A percentile compares a stretch with the other conserved stretches of the same genome.
phyloP scores from a whole-genome alignment of 305 asterid genomes.

The Solanum chacoense region DNA sequence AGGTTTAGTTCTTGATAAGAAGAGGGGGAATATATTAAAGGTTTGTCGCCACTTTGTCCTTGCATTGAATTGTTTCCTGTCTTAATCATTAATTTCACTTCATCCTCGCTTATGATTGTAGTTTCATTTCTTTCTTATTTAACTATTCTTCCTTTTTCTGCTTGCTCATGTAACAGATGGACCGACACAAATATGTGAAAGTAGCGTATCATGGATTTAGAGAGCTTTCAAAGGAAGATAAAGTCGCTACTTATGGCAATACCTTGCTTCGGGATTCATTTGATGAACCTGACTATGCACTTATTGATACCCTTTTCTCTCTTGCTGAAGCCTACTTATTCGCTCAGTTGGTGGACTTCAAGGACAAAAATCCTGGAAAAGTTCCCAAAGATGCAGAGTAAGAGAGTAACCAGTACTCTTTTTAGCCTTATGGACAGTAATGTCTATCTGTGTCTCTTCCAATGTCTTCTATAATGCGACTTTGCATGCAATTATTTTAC shows the following conservation, averaged over 20 bases:
- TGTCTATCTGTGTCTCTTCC: neutral
- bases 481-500: neutral
- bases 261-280: conserved; percentile 74
- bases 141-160: neutral
- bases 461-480: neutral
- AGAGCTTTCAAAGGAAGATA: conserved; percentile 82
- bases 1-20: conserved; percentile 93
- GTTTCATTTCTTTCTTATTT: neutral
- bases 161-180: conserved; percentile 55
- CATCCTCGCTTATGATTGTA: neutral
- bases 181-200: conserved; percentile 91
- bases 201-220: conserved; percentile 92
- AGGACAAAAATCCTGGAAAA: conserved; percentile 79
- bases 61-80: neutral
- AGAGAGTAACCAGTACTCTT: conserved; percentile 23
- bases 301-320: conserved; percentile 88
- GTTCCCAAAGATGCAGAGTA: conserved; percentile 57
- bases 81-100: neutral
- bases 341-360: conserved; percentile 94
- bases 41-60: conserved; percentile 27
- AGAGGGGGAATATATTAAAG: conserved; percentile 92
- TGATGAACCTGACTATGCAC: conserved; percentile 92
- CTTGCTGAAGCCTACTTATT: conserved; percentile 92
- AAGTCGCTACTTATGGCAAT: conserved; percentile 75
- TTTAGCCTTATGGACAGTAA: neutral